These are phyloP conservation scores for Cercospora berteroae DNA, from an alignment of 2,329 filamentous ascomycete species.

Conservation along the genomic window DNA sequence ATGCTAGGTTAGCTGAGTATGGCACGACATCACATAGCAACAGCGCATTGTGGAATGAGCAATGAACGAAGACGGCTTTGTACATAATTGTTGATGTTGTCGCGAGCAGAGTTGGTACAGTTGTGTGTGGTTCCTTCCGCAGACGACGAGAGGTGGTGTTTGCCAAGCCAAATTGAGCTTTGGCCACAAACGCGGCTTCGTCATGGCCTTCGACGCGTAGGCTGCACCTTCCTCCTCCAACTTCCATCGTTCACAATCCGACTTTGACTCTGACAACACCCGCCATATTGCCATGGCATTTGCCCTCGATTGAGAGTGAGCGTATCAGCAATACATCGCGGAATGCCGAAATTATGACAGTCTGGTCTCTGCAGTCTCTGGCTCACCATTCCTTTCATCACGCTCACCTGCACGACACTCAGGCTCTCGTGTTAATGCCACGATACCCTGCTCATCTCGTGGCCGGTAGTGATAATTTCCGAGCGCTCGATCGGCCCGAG, in stretches of 20 bases:
- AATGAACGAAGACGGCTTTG: not conserved
- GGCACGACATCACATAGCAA: not conserved
- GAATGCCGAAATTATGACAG: not conserved
- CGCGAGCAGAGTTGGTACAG: not conserved
- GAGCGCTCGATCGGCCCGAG: not conserved
- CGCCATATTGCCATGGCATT: not conserved
- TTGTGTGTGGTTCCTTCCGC: not conserved
- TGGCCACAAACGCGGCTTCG: not conserved
- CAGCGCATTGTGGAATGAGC: not conserved
- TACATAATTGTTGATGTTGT: not conserved
- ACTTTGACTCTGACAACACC: not conserved
- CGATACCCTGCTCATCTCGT: not conserved
- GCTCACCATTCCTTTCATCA: not conserved
- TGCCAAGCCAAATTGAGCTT: not conserved
- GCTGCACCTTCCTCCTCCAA: not conserved
- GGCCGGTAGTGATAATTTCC: not conserved
- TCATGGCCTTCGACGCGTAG: not conserved
- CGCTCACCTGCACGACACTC: not conserved
- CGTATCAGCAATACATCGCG: not conserved
- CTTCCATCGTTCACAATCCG: not conserved
- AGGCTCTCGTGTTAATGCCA: not conserved
- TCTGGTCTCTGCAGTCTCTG: not conserved
- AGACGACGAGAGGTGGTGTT: not conserved
- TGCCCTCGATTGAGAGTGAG: not conserved
- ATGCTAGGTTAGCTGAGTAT: not conserved